Base-by-base conservation (phyloP, 2,329 filamentous ascomycete genomes). In the Fusarium sp. region DNA sequence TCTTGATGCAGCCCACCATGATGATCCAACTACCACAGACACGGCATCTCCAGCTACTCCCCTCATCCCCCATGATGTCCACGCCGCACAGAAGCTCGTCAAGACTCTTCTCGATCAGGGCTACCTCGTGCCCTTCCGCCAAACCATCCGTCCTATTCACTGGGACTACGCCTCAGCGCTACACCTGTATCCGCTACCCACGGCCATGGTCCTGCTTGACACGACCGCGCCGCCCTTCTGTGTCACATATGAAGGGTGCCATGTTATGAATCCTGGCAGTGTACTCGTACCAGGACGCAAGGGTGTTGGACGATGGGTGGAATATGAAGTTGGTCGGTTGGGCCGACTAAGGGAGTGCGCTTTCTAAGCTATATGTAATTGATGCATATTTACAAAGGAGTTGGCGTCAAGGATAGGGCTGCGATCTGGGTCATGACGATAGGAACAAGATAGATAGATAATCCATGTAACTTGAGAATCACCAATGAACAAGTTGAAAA, bases 61-160 rank as follows among this genome's bases (percentile, higher is more conserved):
- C 64, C 62, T 75, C 35, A 67, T 88, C 35, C 82, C 86, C 16
- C 84, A 88, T 69, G 89, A 91, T 72, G 79, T 89, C 22, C 87
- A 87, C 64, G 87, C 90, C 8, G 93, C 93, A 9, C 90, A 93
- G 67, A 93, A 94, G 76, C 88, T 98, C 2, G 95, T 97, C 78
- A 97, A 98, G 81, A 98, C 96, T 0, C 82, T 99, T 11, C 88
- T 99, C 9, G 95, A 98, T 76, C 97, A 99, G 84, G 94, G 94
- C 6, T 93, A 95, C 74, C 88, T 99, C 13, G 92, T 94, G 0
- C 97, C 97, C 0, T 99, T 98, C 82, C 92, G 94, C 0, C 88
- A 95, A n/a, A 85, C 91, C 0, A 88, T 91, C 35, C 90, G 96
- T 1, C 97, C 97, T 0, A 90, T 98, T 6, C 90, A 97, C 75